Evolutionary conservation across 2,329 filamentous ascomycete genomes (phyloP), one percentile per base, ranked within the genome.

Genomic region (Chaetomiaceae sp.): DNA sequence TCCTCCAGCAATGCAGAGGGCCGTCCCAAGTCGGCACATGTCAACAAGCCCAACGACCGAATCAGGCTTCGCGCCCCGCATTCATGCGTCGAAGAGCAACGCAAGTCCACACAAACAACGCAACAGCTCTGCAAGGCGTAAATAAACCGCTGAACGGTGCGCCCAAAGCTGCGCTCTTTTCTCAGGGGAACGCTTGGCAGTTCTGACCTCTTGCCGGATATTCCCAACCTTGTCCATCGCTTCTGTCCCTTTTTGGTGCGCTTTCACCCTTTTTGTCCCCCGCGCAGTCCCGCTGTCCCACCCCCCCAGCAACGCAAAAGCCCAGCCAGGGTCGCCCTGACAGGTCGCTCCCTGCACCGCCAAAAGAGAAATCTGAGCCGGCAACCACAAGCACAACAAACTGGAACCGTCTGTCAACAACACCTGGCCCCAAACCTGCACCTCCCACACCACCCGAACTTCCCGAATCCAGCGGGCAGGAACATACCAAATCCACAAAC

Each of bases 1-100:
- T 60, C 55, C 58, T 60, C 21, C 46, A 53, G 58, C 57, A 60
- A 60, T 60, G 54, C 42, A 42, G 41, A 14, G 44, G 16, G 42
- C 45, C 14, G 16, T 34, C 25, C 47, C 38, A 21, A 34, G 34
- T 38, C 21, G 57, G 54, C 50, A 51, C 54, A 59, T 55, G 56
- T 57, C 57, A 59, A 58, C 58, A 60, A 47, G 47, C 37, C 41
- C 42, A 39, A 17, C 20, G 40, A 38, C 48, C 54, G 48, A 49
- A 55, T 48, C 35, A 37, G 38, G 53, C 44, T n/a, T 21, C 34
- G 33, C 20, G 39, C 50, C 51, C 51, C 51, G 44, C 50, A 31
- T 35, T 17, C 42, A 43, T 38, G 41, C 46, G 44, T 33, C 31
- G 19, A 27, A 31, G 46, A 50, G 20, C 34, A 23, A 9, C 10